Evolutionary conservation across 495 filamentous ascomycete genomes (phyloP).

Genomic region (Sporormia fimetaria): DNA sequence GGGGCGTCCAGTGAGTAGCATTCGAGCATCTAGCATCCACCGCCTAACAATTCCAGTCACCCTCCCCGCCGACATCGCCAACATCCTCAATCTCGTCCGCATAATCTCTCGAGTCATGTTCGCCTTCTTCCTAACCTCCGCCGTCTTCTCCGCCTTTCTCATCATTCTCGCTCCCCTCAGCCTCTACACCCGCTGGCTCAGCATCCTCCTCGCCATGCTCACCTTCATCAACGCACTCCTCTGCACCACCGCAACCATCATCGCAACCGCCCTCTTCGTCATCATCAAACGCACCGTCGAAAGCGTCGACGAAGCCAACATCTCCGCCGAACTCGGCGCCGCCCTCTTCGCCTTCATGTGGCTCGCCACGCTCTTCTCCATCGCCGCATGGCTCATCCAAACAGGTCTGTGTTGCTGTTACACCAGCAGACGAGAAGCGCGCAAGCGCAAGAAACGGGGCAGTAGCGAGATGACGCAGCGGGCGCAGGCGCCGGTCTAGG

Average conservation of each 20-base stretch:
- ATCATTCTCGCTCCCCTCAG: conserved; percentile 51
- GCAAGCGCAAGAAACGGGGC: conserved; percentile 40
- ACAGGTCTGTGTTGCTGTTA: conserved; percentile 65
- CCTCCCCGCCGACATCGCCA: conserved; percentile 57
- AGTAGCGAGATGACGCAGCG: conserved; percentile 31
- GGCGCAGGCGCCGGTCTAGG: too few species aligned
- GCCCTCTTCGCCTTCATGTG: conserved; percentile 88
- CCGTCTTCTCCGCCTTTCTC: conserved; percentile 55
- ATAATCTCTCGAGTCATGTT: conserved; percentile 88
- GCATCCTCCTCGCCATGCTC: conserved; percentile 47
- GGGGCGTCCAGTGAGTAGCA: conserved; percentile 59
- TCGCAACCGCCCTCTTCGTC: conserved; percentile 70
- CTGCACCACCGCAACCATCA: conserved; percentile 55
- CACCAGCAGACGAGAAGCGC: conserved; percentile 47
- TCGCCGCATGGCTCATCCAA: conserved; percentile 61
- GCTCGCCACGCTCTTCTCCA: conserved; percentile 55
- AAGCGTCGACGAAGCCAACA: conserved; percentile 56
- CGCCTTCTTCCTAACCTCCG: conserved; percentile 63
- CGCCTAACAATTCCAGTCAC: conserved; percentile 42
- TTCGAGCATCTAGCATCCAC: not conserved
- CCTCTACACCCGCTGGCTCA: conserved; percentile 43
- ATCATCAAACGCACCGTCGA: conserved; percentile 64
- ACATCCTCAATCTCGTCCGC: conserved; percentile 61
- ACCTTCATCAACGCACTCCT: conserved; percentile 52
- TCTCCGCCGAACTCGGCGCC: conserved; percentile 54